Conservation (phyloP, 2,329 filamentous ascomycete species). For the Tetracladium maxilliforme region DNA sequence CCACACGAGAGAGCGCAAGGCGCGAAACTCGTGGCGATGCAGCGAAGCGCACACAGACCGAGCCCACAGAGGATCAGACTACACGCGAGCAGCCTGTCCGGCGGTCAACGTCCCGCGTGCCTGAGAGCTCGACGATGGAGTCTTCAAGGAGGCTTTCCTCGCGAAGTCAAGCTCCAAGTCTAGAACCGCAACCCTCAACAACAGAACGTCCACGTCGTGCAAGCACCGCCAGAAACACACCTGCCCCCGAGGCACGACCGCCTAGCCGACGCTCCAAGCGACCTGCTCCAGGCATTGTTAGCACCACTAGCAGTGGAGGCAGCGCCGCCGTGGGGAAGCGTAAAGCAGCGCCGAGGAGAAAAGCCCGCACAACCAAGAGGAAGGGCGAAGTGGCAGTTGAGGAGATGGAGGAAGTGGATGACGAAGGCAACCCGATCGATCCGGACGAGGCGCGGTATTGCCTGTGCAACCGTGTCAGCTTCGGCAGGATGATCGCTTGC, state of each 20-base stretch:
- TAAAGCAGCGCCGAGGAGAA: constrained; percentile 55
- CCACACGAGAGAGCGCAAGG: constrained; percentile 8
- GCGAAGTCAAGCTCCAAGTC: constrained; percentile 14
- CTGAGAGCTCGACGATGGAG: constrained; percentile 11
- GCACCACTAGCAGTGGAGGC: constrained; percentile 41
- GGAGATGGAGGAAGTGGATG: constrained; percentile 45
- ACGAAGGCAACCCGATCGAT: constrained; percentile 57
- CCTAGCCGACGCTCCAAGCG: constrained; percentile 48
- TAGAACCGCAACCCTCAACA: constrained; percentile 8
- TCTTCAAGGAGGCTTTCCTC: constrained; percentile 8
- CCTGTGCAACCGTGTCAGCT: constrained; percentile 65
- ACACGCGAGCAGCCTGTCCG: not conserved
- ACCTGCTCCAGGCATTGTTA: constrained; percentile 58
- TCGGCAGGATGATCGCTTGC: constrained; percentile 71
- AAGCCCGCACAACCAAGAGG: constrained; percentile 30
- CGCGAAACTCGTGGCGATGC: constrained; percentile 7
- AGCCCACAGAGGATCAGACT: not conserved
- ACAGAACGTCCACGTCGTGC: constrained; percentile 15
- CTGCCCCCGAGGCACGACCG: constrained; percentile 23
- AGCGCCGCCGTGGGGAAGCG: constrained; percentile 62
- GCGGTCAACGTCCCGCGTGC: constrained; percentile 5
- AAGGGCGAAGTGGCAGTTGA: constrained; percentile 24
- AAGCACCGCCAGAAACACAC: constrained; percentile 22
- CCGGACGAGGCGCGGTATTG: constrained; percentile 67
- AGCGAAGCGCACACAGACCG: not conserved